phyloP scores from a whole-genome alignment of 176 grass and related monocot species.

The Puccinellia tenuiflora region DNA sequence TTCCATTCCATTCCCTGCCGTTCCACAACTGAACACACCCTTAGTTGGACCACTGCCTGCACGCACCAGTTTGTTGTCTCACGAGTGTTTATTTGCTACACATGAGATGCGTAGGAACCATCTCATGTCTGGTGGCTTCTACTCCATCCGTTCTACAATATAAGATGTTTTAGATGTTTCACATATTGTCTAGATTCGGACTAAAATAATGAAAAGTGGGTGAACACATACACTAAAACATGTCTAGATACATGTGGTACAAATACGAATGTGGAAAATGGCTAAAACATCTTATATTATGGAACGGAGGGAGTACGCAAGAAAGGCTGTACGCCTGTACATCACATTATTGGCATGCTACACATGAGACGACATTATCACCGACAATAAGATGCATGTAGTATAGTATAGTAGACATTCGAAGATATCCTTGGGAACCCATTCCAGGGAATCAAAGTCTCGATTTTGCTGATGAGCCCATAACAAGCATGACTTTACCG shows the following conservation, averaged over 20 bases:
- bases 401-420: not conserved
- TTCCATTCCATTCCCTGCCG: no score
- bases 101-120: not conserved
- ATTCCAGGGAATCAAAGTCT: slow-evolving; percentile 39
- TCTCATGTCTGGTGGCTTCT: not conserved
- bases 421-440: not conserved
- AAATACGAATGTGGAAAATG: no score
- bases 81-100: not conserved
- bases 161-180: no score
- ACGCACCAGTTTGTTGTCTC: not conserved
- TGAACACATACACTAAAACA: no score
- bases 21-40: no score
- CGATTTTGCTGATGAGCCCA: slow-evolving; percentile 46
- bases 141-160: no score
- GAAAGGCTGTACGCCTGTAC: not conserved
- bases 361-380: not conserved
- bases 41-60: not conserved
- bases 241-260: no score
- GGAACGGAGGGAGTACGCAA: no score
- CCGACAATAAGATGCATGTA: not conserved
- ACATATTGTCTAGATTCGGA: no score
- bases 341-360: not conserved
- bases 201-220: no score
- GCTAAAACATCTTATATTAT: no score
- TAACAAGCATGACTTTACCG: slow-evolving; percentile 81